phyloP scores from a whole-genome alignment of 805 yeast genomes.

The Lipomyces oligophaga region DNA sequence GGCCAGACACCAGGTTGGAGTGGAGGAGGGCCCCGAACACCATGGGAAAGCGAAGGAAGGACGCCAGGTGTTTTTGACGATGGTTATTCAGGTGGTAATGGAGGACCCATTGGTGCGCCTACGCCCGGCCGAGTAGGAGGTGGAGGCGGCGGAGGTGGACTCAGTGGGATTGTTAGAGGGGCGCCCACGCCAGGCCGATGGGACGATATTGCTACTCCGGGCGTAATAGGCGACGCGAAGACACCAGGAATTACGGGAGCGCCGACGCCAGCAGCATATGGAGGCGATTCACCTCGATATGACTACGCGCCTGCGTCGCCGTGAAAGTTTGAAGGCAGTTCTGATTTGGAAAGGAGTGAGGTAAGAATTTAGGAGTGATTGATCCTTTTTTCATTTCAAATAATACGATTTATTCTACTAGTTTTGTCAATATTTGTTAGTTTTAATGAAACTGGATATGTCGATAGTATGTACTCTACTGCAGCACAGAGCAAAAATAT shows the following conservation, averaged over 20 bases:
- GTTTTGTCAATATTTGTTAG: no score
- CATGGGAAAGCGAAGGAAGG: conserved; percentile 14
- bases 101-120: conserved; percentile 41
- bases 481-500: no score
- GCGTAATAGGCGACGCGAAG: conserved; percentile 38
- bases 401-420: no score
- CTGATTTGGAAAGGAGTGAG: no score
- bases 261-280: conserved; percentile 31
- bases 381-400: no score
- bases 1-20: conserved; percentile 40
- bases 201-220: conserved; percentile 37
- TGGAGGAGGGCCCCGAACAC: conserved; percentile 41
- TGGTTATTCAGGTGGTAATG: conserved; percentile 31
- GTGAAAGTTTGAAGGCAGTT: no score
- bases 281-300: conserved; percentile 30
- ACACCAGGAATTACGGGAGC: conserved; percentile 34
- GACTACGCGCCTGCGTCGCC: conserved; percentile 32
- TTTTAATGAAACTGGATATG: no score
- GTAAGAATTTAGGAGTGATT: no score
- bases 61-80: conserved; percentile 37
- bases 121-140: conserved; percentile 39
- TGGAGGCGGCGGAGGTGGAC: conserved; percentile 41
- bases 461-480: no score
- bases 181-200: conserved; percentile 39
- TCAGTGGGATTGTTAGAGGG: conserved; percentile 27